phyloP scores from a whole-genome alignment of 148 eudicot genomes.

The Linanthus parryae region DNA sequence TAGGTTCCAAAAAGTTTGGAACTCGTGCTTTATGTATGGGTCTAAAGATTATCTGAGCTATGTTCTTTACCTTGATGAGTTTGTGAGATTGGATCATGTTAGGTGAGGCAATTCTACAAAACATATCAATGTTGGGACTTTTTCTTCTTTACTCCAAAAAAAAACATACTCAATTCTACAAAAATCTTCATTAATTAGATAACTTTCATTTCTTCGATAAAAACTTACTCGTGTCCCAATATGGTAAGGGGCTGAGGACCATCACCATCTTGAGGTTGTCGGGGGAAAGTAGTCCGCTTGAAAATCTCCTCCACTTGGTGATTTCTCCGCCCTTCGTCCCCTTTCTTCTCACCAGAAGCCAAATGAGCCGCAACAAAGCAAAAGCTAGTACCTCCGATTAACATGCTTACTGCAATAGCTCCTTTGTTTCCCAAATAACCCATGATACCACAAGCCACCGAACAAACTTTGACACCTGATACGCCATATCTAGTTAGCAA shows the following conservation, averaged over 20 bases:
- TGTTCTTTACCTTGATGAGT: no score
- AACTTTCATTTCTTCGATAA: no score
- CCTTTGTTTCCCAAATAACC: constrained; percentile 72
- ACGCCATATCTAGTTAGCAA: constrained; percentile 29
- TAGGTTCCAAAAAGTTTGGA: no score
- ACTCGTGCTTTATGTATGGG: no score
- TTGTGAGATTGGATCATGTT: no score
- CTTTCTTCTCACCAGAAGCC: constrained; percentile 73
- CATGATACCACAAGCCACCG: constrained; percentile 61
- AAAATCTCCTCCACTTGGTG: constrained; percentile 54
- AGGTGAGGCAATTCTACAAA: no score
- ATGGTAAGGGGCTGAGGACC: constrained; percentile 38
- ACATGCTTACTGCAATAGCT: constrained; percentile 54
- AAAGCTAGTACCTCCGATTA: constrained; percentile 53
- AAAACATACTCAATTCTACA: no score
- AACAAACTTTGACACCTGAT: constrained; percentile 44
- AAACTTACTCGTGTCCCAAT: constrained; percentile 59
- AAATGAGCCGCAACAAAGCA: constrained; percentile 54
- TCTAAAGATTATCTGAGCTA: no score
- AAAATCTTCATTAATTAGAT: no score
- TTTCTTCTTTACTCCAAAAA: no score
- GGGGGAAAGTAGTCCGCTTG: constrained; percentile 37
- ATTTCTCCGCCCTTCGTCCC: constrained; percentile 53
- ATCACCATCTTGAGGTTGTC: constrained; percentile 25
- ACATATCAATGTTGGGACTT: no score